phyloP scores from a whole-genome alignment of 169 alveolate species.

The Cryptosporidium ubiquitum region DNA sequence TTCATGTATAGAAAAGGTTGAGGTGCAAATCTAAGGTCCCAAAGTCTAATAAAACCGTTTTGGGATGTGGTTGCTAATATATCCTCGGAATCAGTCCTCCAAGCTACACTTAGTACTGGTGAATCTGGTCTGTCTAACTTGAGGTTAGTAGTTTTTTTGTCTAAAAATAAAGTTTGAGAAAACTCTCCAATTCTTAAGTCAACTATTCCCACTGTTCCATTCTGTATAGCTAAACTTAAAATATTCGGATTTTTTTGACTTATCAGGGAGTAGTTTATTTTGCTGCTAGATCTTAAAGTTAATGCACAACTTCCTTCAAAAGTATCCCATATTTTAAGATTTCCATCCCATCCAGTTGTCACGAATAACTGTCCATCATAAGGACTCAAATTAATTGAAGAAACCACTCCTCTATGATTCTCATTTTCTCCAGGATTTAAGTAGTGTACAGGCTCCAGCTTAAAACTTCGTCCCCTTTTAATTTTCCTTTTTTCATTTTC shows the following conservation, averaged over 20 bases:
- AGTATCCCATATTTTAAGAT: slow-evolving; percentile 61
- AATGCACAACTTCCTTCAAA: slow-evolving; percentile 15
- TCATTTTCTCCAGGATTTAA: slow-evolving; percentile 36
- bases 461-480: slow-evolving; percentile 37
- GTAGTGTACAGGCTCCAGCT: slow-evolving; percentile 16
- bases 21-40: slow-evolving; percentile 87
- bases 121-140: slow-evolving; percentile 13
- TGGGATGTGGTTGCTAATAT: slow-evolving; percentile 83
- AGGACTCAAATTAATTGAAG: slow-evolving; percentile 29
- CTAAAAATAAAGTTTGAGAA: slow-evolving; percentile 31
- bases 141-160: slow-evolving; percentile 20
- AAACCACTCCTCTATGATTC: slow-evolving; percentile 60
- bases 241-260: slow-evolving; percentile 2
- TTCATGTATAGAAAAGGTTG: slow-evolving; percentile 60
- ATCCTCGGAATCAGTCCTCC: slow-evolving; percentile 49
- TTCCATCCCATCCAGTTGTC: slow-evolving; percentile 68
- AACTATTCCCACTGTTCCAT: slow-evolving; percentile 32
- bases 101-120: slow-evolving; percentile 28
- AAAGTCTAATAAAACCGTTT: slow-evolving; percentile 85
- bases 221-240: slow-evolving; percentile 19
- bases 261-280: slow-evolving; percentile 11
- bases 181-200: slow-evolving; percentile 57
- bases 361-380: slow-evolving; percentile 53
- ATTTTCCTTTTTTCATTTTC: slow-evolving; percentile 7
- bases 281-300: neutral